A percentile compares a stretch with the other conserved stretches of the same genome.
These are phyloP conservation scores for Trypanosoma cruzi DNA, from an alignment of 208 protist genomes.

Conservation along the genomic window DNA sequence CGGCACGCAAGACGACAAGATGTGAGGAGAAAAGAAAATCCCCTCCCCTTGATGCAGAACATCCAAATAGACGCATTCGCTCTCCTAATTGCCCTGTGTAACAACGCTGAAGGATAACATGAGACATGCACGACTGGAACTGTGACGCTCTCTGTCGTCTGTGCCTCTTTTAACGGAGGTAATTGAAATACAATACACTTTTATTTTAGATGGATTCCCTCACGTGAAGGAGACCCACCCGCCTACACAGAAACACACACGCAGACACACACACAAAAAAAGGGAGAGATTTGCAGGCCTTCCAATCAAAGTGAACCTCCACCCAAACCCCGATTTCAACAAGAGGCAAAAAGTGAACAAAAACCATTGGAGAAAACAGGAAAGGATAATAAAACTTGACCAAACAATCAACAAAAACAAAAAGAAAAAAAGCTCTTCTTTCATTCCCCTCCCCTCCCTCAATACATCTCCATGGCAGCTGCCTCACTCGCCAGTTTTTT, in stretches of 20 bases:
- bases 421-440: slow-evolving; percentile 3
- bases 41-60: neutral
- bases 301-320: too few relatives aligned
- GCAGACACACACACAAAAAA: neutral
- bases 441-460: neutral
- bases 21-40: neutral
- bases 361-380: neutral
- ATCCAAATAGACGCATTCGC: neutral
- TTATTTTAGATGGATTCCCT: neutral
- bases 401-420: neutral
- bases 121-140: neutral
- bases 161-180: neutral
- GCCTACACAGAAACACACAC: neutral
- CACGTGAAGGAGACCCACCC: neutral
- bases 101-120: neutral
- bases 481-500: slow-evolving; percentile 43
- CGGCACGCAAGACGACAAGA: neutral
- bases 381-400: neutral
- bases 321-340: neutral
- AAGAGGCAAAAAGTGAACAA: neutral
- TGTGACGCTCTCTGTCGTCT: neutral
- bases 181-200: neutral
- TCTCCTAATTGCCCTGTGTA: neutral
- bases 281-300: neutral
- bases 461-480: slow-evolving; percentile 5